phyloP scores from a whole-genome alignment of 2,329 filamentous ascomycete genomes.

The Fusarium torreyae region DNA sequence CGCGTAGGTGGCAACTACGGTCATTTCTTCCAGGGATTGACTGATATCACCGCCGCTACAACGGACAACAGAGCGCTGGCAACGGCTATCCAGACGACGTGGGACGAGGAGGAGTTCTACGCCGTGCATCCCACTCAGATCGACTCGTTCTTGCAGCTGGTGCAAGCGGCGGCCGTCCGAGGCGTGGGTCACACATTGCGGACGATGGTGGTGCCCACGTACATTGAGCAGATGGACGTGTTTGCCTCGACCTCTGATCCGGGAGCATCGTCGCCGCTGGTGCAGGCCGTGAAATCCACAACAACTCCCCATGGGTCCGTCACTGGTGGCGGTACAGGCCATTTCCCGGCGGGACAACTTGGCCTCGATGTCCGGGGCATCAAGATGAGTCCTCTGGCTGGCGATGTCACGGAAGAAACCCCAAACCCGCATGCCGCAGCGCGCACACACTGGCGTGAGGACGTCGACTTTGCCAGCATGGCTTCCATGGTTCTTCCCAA shows the following conservation, averaged over 20 bases:
- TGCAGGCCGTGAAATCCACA: conserved; percentile 1
- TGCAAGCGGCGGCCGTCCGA: conserved; percentile 11
- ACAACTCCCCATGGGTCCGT: conserved; percentile 5
- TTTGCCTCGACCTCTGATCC: conserved; percentile 10
- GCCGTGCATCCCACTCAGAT: conserved; percentile 27
- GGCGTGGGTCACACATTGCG: conserved; percentile 11
- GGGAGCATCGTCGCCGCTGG: conserved; percentile 10
- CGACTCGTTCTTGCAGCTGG: conserved; percentile 23
- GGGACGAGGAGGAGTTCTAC: conserved; percentile 18
- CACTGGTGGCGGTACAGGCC: conserved; percentile 10
- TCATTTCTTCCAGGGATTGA: conserved; percentile 13
- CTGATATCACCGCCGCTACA: conserved; percentile 12
- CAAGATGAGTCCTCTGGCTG: conserved; percentile 16
- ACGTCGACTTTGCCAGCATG: conserved; percentile 18
- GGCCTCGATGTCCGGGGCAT: conserved; percentile 15
- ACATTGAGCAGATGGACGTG: conserved; percentile 15
- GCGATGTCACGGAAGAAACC: conserved; percentile 1
- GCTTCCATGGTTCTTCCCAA: conserved; percentile 7
- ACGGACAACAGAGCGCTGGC: conserved; percentile 13
- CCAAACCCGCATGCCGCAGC: conserved; percentile 20
- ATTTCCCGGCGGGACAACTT: conserved; percentile 10
- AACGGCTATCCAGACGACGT: conserved; percentile 6
- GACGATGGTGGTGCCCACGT: conserved; percentile 21
- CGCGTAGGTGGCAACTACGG: conserved; percentile 15
- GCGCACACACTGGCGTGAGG: conserved; percentile 20